Percentiles rank a stretch among this genome's conserved stretches.
phyloP scores from a whole-genome alignment of 2,329 filamentous ascomycete species.

The Ophiocordyceps camponoti-leonardi region DNA sequence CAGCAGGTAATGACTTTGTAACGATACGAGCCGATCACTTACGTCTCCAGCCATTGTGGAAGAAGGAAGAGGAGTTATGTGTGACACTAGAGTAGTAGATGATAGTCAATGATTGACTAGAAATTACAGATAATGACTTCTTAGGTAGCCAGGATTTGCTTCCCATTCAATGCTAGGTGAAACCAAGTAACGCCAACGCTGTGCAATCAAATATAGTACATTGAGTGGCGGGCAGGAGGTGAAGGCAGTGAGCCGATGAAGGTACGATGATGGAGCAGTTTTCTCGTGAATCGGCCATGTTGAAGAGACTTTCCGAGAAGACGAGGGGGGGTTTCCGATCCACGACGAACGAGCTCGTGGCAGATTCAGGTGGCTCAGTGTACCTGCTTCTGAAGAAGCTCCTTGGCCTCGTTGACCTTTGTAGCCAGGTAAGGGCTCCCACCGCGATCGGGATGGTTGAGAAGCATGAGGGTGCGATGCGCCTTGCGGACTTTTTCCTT shows the following conservation, averaged over 20 bases:
- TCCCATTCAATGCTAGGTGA: slow-evolving; percentile 3
- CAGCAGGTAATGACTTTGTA: background rate
- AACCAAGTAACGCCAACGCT: slow-evolving; percentile 25
- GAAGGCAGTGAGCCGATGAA: background rate
- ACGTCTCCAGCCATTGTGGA: background rate
- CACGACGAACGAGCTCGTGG: background rate
- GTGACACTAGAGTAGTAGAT: no score
- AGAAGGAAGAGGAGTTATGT: no score
- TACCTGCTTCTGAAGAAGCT: slow-evolving; percentile 63
- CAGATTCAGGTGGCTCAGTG: slow-evolving; percentile 6
- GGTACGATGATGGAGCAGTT: background rate
- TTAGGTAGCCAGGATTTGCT: no score
- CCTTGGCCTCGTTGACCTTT: slow-evolving; percentile 97
- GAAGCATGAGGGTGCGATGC: slow-evolving; percentile 86
- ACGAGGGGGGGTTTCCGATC: background rate
- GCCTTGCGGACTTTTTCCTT: slow-evolving; percentile 94
- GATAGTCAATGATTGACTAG: no score
- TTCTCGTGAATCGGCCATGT: background rate
- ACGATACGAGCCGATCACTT: background rate
- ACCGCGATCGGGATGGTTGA: slow-evolving; percentile 95
- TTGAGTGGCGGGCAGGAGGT: background rate
- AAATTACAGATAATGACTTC: no score
- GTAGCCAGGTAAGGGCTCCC: slow-evolving; percentile 93
- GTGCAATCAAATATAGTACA: slow-evolving; percentile 23
- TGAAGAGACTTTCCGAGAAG: background rate